A percentile compares a stretch with the other conserved stretches of the same genome.
These are phyloP conservation scores for Didymella sp. DNA, from an alignment of 2,329 filamentous ascomycete species.

Conservation along the genomic window DNA sequence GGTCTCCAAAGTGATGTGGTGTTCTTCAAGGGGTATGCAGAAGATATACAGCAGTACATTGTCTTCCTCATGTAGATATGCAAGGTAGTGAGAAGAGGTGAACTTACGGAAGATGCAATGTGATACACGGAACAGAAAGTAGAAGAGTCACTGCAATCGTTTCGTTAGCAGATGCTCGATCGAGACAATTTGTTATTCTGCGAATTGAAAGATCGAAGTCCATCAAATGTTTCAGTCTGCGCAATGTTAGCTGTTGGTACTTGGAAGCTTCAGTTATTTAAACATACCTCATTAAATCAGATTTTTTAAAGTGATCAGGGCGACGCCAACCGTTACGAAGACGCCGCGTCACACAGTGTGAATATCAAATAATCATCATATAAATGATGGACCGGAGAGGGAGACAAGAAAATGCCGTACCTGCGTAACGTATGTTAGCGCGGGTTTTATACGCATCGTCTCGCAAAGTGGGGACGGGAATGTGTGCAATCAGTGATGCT, in stretches of 20 bases:
- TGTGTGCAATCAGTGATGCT: conserved; percentile 66
- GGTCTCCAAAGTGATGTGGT: conserved; percentile 71
- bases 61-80: conserved; percentile 62
- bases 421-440: conserved; percentile 38
- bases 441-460: conserved; percentile 13
- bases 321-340: conserved; percentile 57
- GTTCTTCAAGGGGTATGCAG: conserved; percentile 66
- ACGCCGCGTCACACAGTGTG: conserved; percentile 71
- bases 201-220: conserved; percentile 28
- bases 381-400: conserved; percentile 54
- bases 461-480: conserved; percentile 14
- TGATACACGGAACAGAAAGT: background rate
- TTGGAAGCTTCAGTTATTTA: background rate
- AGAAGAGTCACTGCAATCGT: conserved; percentile 16
- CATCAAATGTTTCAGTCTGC: conserved; percentile 50
- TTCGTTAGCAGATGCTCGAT: conserved; percentile 34
- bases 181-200: conserved; percentile 17
- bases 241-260: conserved; percentile 30
- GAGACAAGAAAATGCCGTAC: conserved; percentile 38
- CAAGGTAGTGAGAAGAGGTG: conserved; percentile 7
- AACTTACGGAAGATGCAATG: conserved; percentile 24
- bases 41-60: conserved; percentile 70
- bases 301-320: conserved; percentile 70
- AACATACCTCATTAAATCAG: conserved; percentile 72
- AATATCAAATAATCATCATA: conserved; percentile 71